Evolutionary conservation across 2,329 filamentous ascomycete species (phyloP), one percentile per base, ranked within the genome.

Genomic region (Fusarium sp.): DNA sequence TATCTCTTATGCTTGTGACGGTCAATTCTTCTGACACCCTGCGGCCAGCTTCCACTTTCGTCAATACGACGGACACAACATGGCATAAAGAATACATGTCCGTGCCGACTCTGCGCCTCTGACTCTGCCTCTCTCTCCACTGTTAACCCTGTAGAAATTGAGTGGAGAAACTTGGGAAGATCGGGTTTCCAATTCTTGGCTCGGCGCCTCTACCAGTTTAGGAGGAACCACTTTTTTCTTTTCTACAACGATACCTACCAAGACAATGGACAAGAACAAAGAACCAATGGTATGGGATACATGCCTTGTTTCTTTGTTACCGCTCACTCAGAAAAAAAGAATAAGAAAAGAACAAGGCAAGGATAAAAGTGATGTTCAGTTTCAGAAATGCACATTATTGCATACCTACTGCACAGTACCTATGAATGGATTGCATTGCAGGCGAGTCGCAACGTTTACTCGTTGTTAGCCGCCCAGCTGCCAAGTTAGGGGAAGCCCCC

Each of bases 161-260:
- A 34, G 52, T 70, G 66, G 51, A 45, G 63, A 46, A 32, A 20
- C 4, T 22, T 24, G 40, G 34, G 51, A 59, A 64, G 67, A 71
- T 71, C 63, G 64, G 50, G 68, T 69, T 71, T 71, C 59, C 45
- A 67, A 50, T 65, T 51, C 51, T 65, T 55, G 59, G 43, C 25
- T 52, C 43, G 30, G 59, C 63, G 63, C 51, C 58, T 71, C 54
- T 53, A 47, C 43, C 54, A 46, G 27, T 44, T 32, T 40, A 52
- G 24, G 59, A 51, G 43, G 68, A 29, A 2, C 68, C 68, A 70
- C 68, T 62, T 68, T 67, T 44, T 54, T 40, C 47, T 44, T 44
- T 43, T 44, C 65, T 49, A 50, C 46, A 38, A 50, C 16, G 20
- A 25, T 57, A n/a, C n/a, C n/a, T n/a, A 45, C n/a, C n/a, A 30